Percentiles rank a stretch among this genome's conserved stretches.
Conservation (phyloP, 169 alveolate genomes). For the Cryptosporidium sp. region DNA sequence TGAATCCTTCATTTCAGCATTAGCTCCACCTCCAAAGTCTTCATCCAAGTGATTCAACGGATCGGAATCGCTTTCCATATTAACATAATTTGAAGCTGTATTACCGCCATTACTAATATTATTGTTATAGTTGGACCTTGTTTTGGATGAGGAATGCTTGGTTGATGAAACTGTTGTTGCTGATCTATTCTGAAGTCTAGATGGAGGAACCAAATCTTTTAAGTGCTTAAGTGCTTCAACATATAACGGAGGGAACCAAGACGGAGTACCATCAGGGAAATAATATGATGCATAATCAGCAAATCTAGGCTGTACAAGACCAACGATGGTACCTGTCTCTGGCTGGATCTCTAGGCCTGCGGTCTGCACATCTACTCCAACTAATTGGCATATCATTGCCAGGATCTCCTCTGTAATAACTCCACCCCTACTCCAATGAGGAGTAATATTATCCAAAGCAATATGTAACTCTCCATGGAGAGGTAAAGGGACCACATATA, state of each 20-base stretch:
- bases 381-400: conserved; percentile 72
- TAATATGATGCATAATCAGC: conserved; percentile 73
- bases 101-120: not conserved
- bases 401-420: conserved; percentile 53
- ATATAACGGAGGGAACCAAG: conserved; percentile 74
- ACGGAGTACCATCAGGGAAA: conserved; percentile 74
- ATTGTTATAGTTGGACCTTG: not conserved
- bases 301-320: conserved; percentile 75
- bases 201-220: conserved; percentile 64
- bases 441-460: conserved; percentile 71
- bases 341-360: conserved; percentile 74
- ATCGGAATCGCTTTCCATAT: not conserved
- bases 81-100: not conserved
- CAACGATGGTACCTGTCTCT: conserved; percentile 69
- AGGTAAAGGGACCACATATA: conserved; percentile 71
- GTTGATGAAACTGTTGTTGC: conserved; percentile 6
- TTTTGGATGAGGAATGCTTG: conserved; percentile 4
- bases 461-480: conserved; percentile 68
- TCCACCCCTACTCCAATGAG: conserved; percentile 76
- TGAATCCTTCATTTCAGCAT: not conserved
- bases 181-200: conserved; percentile 50
- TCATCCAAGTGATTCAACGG: not conserved
- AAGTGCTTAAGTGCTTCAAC: conserved; percentile 67
- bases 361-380: conserved; percentile 70
- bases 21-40: not conserved